Evolutionary conservation across 2,329 filamentous ascomycete species (phyloP).

Genomic region (Colletotrichum sp.): DNA sequence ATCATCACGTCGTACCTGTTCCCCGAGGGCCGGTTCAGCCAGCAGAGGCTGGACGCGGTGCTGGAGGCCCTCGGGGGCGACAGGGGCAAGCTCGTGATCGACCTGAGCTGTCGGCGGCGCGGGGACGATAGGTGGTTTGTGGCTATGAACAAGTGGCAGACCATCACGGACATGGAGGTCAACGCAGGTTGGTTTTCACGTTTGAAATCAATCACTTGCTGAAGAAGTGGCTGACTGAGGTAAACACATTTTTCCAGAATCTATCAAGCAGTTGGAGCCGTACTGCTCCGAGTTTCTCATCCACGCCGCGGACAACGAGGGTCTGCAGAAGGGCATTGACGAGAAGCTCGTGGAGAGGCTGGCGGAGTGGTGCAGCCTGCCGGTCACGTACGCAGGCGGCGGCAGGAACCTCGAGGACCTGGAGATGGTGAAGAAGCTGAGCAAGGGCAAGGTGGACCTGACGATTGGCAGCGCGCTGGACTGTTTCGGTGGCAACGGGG

Average conservation of each 20-base stretch:
- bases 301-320: constrained; percentile 96
- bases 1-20: constrained; percentile 98
- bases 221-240: background rate
- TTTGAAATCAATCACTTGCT: background rate
- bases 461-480: constrained; percentile 97
- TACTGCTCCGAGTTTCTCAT: constrained; percentile 97
- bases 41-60: constrained; percentile 75
- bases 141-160: constrained; percentile 99
- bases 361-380: constrained; percentile 86
- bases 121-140: constrained; percentile 83
- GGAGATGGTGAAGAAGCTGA: constrained; percentile 79
- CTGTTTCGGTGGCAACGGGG: constrained; percentile 88
- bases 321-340: constrained; percentile 89
- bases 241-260: constrained; percentile 57
- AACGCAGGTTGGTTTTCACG: constrained; percentile 62
- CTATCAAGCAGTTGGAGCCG: constrained; percentile 80
- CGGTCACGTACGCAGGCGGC: constrained; percentile 96
- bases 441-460: constrained; percentile 82
- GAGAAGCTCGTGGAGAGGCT: constrained; percentile 79
- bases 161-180: constrained; percentile 94
- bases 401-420: constrained; percentile 83
- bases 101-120: constrained; percentile 85
- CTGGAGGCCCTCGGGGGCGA: constrained; percentile 75
- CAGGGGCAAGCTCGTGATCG: constrained; percentile 85
- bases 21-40: constrained; percentile 81